These are phyloP conservation scores for Globisporangium recalcitrans DNA, from an alignment of 352 stramenopile species.

Conservation along the genomic window DNA sequence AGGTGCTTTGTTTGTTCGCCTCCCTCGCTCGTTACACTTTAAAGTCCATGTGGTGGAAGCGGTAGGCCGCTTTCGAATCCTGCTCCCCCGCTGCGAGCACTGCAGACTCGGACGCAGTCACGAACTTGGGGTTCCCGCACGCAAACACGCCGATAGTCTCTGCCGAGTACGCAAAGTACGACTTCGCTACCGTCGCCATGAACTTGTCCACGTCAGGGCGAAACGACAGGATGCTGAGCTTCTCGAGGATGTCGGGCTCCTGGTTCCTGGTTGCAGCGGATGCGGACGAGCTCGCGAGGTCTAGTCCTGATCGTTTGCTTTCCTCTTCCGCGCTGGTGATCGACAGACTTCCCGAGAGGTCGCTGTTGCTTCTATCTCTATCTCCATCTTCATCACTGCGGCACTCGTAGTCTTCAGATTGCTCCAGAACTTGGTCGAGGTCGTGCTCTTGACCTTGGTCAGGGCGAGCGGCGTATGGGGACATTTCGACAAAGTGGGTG, in stretches of 20 bases:
- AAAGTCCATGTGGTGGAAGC: constrained; percentile 13
- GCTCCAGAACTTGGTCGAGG: background rate
- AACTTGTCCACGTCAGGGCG: constrained; percentile 24
- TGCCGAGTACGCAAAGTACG: constrained; percentile 17
- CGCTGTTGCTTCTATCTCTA: background rate
- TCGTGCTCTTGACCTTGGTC: background rate
- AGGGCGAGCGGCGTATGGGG: background rate
- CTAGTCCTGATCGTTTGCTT: background rate
- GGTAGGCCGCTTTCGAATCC: background rate
- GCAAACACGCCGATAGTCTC: constrained; percentile 24
- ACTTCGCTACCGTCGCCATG: constrained; percentile 12
- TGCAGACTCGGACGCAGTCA: constrained; percentile 6
- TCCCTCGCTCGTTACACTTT: background rate
- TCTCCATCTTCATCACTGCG: background rate
- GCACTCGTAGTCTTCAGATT: background rate
- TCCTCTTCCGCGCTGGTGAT: background rate
- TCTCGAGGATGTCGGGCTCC: constrained; percentile 20
- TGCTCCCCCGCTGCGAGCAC: constrained; percentile 3
- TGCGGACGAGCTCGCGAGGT: background rate
- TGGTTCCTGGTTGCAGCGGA: background rate
- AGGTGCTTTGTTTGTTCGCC: background rate
- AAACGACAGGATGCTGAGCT: constrained; percentile 23
- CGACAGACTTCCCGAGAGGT: background rate
- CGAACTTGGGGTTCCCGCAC: constrained; percentile 16
- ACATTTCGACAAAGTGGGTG: constrained; percentile 1